Base-by-base conservation (phyloP, 805 yeast genomes). In the Ogataea minuta region DNA sequence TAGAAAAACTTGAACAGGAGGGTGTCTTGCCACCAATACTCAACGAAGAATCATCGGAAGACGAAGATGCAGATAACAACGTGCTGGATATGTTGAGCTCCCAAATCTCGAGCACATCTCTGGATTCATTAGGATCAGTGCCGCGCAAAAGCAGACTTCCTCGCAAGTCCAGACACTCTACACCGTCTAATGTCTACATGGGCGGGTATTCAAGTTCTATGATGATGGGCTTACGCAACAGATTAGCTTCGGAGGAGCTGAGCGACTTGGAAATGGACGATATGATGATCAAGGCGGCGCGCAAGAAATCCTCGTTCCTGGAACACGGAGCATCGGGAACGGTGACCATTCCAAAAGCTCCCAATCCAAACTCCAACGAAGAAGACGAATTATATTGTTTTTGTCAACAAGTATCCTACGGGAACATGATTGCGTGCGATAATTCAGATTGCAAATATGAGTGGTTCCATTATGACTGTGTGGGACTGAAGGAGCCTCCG, bases 401-500 rank as follows among this genome's bases (percentile, higher is more conserved):
- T 65, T 91, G 99, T 58, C 95, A 88, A 57, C 88, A 90, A 50
- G 95, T 85, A 0, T 89, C 97, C 0, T 87, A 83, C 63, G 82
- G 82, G 13, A 74, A 74, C 49, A 76, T 76, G 82, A 75, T 76
- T 54, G 81, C 78, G 0, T 76, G 82, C 54, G 82, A 76, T 49
- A 76, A 76, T 45, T 77, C 76, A 24, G 75, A 72, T 52, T 77
- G 82, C 62, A 69, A 74, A 46, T 75, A 64, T 48, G 81, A 77
- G 53, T 77, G 82, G 82, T 77, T 77, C 55, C 82, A 77, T 55
- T 77, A 79, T 70, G 69, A 70, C 40, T 77, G 99, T 70, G 98
- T 93, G 29, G 96, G 96, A 1, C 72, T 93, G 47, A 86, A 83
- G 23, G 90, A 86, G 44, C 96, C 96, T 8, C 99, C 99, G 4